Percentiles rank a stretch among this genome's conserved stretches.
Evolutionary conservation across 116 monocot genomes (phyloP).

Genomic region (Trichopus zeylanicus): DNA sequence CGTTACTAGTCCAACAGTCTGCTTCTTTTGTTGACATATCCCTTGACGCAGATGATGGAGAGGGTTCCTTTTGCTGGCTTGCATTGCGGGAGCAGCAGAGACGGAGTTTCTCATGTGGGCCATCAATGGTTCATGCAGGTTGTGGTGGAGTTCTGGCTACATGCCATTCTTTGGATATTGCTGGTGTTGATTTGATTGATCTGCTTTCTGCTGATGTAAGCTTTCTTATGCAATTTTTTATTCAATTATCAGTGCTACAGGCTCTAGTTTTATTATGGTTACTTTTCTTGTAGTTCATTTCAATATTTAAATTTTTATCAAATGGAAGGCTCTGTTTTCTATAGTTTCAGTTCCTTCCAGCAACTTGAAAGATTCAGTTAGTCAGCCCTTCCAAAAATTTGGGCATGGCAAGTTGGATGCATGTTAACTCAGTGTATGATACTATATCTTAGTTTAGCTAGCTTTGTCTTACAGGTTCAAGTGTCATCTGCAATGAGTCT

Average conservation of each 20-base stretch:
- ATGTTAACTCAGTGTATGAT: not conserved
- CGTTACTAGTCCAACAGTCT: conserved; percentile 82
- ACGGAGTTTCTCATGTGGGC: conserved; percentile 85
- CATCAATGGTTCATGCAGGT: conserved; percentile 89
- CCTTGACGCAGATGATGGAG: conserved; percentile 69
- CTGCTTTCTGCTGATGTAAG: conserved; percentile 94
- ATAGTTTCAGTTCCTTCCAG: too few relatives aligned
- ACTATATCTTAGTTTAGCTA: not conserved
- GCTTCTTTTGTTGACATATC: conserved; percentile 81
- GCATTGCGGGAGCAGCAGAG: conserved; percentile 77
- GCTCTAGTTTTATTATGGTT: not conserved
- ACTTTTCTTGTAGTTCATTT: too few relatives aligned
- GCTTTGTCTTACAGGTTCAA: conserved; percentile 43
- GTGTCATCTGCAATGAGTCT: conserved; percentile 67
- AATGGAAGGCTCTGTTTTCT: too few relatives aligned
- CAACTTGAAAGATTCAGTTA: too few relatives aligned
- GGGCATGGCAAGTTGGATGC: too few relatives aligned
- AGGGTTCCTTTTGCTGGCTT: conserved; percentile 77
- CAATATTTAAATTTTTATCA: too few relatives aligned
- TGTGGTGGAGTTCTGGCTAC: conserved; percentile 86
- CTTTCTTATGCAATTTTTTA: conserved; percentile 4
- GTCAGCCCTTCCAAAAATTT: too few relatives aligned
- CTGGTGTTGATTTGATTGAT: conserved; percentile 80
- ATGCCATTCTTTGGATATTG: conserved; percentile 88
- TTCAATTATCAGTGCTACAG: not conserved